Conservation (phyloP, 2,329 filamentous ascomycete genomes). For the Madurella mycetomatis region DNA sequence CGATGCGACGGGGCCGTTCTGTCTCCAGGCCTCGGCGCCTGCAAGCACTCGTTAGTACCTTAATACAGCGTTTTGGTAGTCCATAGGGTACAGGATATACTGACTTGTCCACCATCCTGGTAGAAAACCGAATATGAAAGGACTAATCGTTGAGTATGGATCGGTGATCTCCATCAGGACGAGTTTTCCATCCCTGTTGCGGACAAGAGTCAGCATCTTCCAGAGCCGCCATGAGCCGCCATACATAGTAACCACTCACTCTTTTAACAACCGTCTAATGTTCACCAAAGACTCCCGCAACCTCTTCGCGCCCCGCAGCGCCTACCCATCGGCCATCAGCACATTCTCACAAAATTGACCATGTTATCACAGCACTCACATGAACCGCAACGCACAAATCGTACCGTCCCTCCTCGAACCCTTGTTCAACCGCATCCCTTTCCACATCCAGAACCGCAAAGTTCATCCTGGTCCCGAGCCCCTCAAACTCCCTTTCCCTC, state of each 20-base stretch:
- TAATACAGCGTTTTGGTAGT: too few species aligned
- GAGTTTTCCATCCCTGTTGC: conserved; percentile 31
- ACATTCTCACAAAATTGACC: too few species aligned
- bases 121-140: conserved; percentile 22
- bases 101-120: conserved; percentile 31
- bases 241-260: too few species aligned
- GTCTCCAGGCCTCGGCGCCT: too few species aligned
- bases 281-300: conserved; percentile 28
- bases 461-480: conserved; percentile 19
- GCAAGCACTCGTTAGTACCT: too few species aligned
- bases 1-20: too few species aligned
- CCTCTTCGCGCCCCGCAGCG: conserved; percentile 30
- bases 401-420: conserved; percentile 28
- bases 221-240: too few species aligned
- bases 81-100: background rate
- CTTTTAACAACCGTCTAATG: conserved; percentile 28
- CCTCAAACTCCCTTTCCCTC: conserved; percentile 16
- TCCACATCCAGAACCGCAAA: conserved; percentile 30
- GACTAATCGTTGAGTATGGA: background rate
- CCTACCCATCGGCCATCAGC: too few species aligned
- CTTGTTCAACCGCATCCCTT: conserved; percentile 28
- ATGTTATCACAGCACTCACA: conserved; percentile 18
- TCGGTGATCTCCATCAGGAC: conserved; percentile 17
- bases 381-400: conserved; percentile 35
- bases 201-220: too few species aligned